Evolutionary conservation across 176 grass and related monocot species (phyloP).

Genomic region (Rhynchospora pubera): DNA sequence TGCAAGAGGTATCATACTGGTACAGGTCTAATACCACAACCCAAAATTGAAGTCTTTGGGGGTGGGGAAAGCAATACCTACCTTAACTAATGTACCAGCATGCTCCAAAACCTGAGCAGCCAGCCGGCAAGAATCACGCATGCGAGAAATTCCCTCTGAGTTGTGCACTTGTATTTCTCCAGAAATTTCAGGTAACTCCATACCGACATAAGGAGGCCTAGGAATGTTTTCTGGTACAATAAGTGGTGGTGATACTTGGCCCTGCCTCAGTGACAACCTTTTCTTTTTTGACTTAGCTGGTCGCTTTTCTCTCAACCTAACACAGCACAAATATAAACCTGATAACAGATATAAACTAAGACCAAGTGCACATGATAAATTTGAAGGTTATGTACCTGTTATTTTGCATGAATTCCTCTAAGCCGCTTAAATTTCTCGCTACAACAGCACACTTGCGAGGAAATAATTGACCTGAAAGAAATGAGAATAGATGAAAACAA

Average conservation of each 20-base stretch:
- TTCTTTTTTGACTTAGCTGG: constrained; percentile 40
- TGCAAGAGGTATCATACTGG: background rate
- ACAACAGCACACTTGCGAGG: constrained; percentile 31
- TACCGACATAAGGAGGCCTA: constrained; percentile 60
- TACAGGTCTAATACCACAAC: background rate
- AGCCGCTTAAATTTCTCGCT: constrained; percentile 44
- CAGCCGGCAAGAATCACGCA: constrained; percentile 75
- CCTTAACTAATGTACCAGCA: constrained; percentile 83
- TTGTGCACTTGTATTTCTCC: constrained; percentile 73
- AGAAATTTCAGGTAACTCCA: constrained; percentile 50
- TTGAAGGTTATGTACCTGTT: constrained; percentile 28
- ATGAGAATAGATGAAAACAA: constrained; percentile 9
- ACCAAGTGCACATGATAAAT: background rate
- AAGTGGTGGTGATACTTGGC: constrained; percentile 61
- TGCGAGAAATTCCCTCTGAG: constrained; percentile 52
- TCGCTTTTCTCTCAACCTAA: constrained; percentile 35
- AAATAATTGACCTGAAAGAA: constrained; percentile 33
- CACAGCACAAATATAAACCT: constrained; percentile 13
- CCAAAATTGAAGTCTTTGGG: background rate
- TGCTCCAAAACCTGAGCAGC: constrained; percentile 72
- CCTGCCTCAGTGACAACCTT: constrained; percentile 45
- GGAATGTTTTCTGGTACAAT: constrained; percentile 57
- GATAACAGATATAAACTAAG: background rate
- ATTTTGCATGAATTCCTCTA: constrained; percentile 34
- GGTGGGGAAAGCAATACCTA: constrained; percentile 18